These are phyloP conservation scores for Sarocladium strictum DNA, from an alignment of 2,329 filamentous ascomycete genomes.

Conservation along the genomic window DNA sequence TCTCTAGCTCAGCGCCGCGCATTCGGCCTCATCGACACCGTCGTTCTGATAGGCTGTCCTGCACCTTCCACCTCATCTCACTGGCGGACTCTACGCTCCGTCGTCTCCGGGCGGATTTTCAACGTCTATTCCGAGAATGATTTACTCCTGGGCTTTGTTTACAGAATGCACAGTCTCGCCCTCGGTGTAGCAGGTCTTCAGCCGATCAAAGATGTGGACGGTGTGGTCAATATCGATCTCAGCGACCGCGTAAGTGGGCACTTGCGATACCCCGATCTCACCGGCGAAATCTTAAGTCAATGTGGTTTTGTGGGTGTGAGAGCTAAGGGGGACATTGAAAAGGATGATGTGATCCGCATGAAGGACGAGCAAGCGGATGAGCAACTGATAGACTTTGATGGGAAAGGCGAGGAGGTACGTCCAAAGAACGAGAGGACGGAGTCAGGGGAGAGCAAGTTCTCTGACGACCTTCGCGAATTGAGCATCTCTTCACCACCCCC, in stretches of 20 bases:
- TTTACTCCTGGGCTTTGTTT: conserved; percentile 80
- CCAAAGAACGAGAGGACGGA: not conserved
- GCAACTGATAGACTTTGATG: conserved; percentile 25
- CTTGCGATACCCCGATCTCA: conserved; percentile 44
- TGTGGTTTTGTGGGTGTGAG: conserved; percentile 45
- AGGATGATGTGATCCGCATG: conserved; percentile 44
- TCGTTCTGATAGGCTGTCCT: conserved; percentile 76
- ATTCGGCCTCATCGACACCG: conserved; percentile 79
- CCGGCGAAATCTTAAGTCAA: conserved; percentile 43
- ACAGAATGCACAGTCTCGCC: conserved; percentile 76
- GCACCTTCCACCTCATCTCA: conserved; percentile 64
- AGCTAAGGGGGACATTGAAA: conserved; percentile 41
- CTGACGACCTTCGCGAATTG: not conserved
- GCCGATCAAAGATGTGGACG: conserved; percentile 59
- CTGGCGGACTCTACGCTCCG: conserved; percentile 71
- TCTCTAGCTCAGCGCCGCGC: conserved; percentile 70
- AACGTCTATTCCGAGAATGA: conserved; percentile 89
- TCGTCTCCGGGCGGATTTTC: conserved; percentile 75
- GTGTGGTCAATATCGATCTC: conserved; percentile 53
- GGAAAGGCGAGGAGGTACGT: not conserved
- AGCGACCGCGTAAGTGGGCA: conserved; percentile 49
- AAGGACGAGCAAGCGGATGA: conserved; percentile 30
- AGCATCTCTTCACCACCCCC: not conserved
- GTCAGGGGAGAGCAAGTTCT: not conserved
- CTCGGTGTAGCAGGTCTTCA: conserved; percentile 81